A percentile compares a stretch with the other conserved stretches of the same genome.
These are phyloP conservation scores for Corchorus olitorius DNA, from an alignment of 345 rosid genomes.

Conservation along the genomic window DNA sequence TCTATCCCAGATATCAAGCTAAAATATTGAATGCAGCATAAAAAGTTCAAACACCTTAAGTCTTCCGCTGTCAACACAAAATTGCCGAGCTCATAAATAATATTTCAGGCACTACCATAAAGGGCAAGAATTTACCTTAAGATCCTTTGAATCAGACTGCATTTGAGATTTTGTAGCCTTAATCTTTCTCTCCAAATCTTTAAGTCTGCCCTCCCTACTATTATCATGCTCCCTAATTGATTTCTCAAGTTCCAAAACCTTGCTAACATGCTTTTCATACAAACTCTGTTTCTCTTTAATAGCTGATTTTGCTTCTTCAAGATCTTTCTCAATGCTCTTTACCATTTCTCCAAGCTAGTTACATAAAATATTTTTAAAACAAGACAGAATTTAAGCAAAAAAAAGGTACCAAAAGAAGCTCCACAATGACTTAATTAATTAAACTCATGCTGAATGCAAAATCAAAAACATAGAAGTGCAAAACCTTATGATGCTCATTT, in stretches of 20 bases:
- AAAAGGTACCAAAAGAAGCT: slow-evolving; percentile 15
- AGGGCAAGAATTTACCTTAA: slow-evolving; percentile 54
- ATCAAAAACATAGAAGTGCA: slow-evolving; percentile 20
- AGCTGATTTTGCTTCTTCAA: slow-evolving; percentile 64
- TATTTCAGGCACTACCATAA: neutral
- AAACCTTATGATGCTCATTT: slow-evolving; percentile 97
- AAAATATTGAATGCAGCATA: neutral
- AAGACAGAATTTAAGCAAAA: slow-evolving; percentile 13
- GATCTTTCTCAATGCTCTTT: slow-evolving; percentile 80
- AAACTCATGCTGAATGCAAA: slow-evolving; percentile 12
- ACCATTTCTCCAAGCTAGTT: slow-evolving; percentile 80
- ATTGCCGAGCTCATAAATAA: neutral
- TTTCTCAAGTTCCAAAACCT: slow-evolving; percentile 65
- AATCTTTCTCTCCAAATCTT: slow-evolving; percentile 73
- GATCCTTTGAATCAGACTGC: slow-evolving; percentile 74
- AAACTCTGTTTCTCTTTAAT: slow-evolving; percentile 66
- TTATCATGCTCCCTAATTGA: slow-evolving; percentile 80
- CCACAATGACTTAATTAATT: neutral
- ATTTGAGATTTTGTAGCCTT: slow-evolving; percentile 67
- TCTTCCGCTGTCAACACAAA: neutral
- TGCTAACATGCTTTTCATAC: slow-evolving; percentile 51
- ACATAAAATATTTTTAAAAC: neutral
- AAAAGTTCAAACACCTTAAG: neutral
- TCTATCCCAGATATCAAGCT: neutral
- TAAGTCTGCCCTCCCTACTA: slow-evolving; percentile 79